Percentiles rank a stretch among this genome's conserved stretches.
These are phyloP conservation scores for Asterella californica DNA, from an alignment of 225 moss, liverwort and hornwort genomes.

Conservation along the genomic window DNA sequence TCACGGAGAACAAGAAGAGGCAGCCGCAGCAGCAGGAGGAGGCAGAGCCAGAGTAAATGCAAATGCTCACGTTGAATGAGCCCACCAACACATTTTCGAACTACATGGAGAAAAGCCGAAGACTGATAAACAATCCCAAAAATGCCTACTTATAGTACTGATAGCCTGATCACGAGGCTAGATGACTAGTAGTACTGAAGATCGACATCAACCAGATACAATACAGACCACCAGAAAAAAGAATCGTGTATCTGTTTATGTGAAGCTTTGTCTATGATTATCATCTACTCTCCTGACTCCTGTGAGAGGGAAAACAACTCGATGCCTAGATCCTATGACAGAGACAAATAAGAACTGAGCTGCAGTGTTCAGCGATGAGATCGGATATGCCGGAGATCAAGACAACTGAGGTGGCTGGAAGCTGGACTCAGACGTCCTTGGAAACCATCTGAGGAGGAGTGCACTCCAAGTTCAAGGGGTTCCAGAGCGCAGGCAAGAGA, in stretches of 20 bases:
- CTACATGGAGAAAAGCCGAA: background rate
- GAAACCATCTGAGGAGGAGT: slow-evolving; percentile 19
- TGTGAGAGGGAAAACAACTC: no score
- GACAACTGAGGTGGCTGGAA: background rate
- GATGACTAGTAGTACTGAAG: background rate
- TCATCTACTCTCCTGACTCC: no score
- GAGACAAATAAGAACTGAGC: no score
- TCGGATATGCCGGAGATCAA: no score
- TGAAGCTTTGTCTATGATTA: background rate
- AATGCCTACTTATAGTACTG: background rate
- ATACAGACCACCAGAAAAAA: background rate
- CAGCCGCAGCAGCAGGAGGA: no score
- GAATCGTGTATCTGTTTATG: background rate
- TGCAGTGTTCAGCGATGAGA: no score
- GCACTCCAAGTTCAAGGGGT: slow-evolving; percentile 46
- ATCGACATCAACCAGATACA: background rate
- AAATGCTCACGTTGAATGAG: background rate
- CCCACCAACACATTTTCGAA: background rate
- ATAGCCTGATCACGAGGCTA: background rate
- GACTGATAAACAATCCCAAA: background rate
- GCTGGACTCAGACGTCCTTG: background rate
- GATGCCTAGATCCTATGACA: no score
- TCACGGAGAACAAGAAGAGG: background rate
- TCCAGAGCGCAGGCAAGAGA: slow-evolving; percentile 76
- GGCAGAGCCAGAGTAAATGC: background rate